A percentile compares a stretch with the other conserved stretches of the same genome.
phyloP scores from a whole-genome alignment of 306 rosid genomes.

The Prunus dulcis region DNA sequence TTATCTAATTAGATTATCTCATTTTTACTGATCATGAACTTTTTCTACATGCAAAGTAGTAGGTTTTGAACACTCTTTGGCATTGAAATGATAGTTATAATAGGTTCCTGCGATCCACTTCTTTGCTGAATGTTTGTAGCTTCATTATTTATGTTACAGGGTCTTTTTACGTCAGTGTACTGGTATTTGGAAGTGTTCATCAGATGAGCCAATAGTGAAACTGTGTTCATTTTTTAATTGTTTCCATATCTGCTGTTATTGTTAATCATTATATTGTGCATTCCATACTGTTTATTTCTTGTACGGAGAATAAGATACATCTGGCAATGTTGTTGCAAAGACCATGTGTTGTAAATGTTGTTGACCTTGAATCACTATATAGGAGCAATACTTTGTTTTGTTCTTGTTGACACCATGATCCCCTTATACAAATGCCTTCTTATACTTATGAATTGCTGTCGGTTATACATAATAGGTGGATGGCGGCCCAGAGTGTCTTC shows the following conservation, averaged over 20 bases:
- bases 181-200: not conserved
- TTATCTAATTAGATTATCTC: not conserved
- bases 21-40: not conserved
- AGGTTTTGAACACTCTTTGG: not conserved
- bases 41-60: not conserved
- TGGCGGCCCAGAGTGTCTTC: constrained; percentile 93
- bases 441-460: constrained; percentile 15
- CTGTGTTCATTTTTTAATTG: not conserved
- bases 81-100: not conserved
- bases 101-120: not conserved
- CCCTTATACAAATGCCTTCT: not conserved
- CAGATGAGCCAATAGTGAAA: no score
- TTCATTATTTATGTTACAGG: not conserved
- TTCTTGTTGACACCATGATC: constrained; percentile 1
- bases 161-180: not conserved
- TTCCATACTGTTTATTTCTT: not conserved
- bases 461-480: constrained; percentile 62
- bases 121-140: not conserved
- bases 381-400: not conserved
- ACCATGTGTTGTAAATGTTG: constrained; percentile 7
- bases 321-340: not conserved
- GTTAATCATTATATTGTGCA: not conserved
- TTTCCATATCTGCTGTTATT: not conserved
- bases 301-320: not conserved
- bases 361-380: not conserved